Evolutionary conservation across 331 rosid species (phyloP), one percentile per base, ranked within the genome.

Genomic region (Spiraea crenata): DNA sequence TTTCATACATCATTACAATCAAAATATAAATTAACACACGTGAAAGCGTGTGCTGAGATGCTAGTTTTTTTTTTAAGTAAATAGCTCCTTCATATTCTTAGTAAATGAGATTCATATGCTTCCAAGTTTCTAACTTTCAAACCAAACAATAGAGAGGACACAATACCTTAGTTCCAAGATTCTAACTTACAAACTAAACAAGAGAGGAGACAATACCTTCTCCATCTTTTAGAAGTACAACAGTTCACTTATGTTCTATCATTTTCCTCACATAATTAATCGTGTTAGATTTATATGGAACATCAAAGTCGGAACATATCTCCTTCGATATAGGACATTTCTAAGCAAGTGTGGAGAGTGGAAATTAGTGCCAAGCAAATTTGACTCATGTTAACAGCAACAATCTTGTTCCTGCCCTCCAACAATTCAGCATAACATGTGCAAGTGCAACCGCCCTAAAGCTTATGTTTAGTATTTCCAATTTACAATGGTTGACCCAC

Each of bases 361-460:
- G 64, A 59, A 40, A 37, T 44, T 59, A 59, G 54, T 5, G 54
- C 54, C 54, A 31, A 34, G 44, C 57, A 47, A 25, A 5, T 47
- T 5, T 65, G 50, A 69, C 11, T 46, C 57, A 57, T n/a, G 68
- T 45, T 47, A 35, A 50, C n/a, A 56, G 60, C 42, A 61, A 12
- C 16, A 50, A 3, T 52, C 44, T 8, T 38, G 76, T 19, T 65
- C 55, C 41, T 35, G 58, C 38, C 63, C 62, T 63, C 14, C 4
- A 17, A 62, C 63, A 14, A 34, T 9, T 17, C 13, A 72, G 52
- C 70, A 72, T 13, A 4, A 49, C 76, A 62, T 72, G 70, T 72
- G 76, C 70, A 60, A 39, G 70, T 72, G 76, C 70, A 60, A 39
- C 37, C 70, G 42, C 50, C 69, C 51, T 14, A 41, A 15, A 41